Evolutionary conservation across 2,329 filamentous ascomycete species (phyloP).

Genomic region (Didymella sp.): DNA sequence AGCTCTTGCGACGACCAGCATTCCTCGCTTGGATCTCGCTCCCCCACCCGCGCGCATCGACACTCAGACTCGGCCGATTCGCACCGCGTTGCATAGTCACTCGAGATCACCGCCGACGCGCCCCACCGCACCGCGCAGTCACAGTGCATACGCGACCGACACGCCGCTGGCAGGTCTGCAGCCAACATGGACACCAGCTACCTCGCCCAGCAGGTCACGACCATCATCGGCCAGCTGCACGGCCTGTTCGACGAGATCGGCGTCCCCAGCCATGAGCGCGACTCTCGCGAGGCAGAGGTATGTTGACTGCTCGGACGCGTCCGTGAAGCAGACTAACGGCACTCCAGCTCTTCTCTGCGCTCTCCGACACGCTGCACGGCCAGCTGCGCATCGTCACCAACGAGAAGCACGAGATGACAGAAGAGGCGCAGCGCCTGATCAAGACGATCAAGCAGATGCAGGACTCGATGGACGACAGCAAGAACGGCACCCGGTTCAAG

Average conservation of each 20-base stretch:
- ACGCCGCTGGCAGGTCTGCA: slow-evolving; percentile 44
- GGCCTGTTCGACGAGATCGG: slow-evolving; percentile 97
- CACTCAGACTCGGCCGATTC: slow-evolving; percentile 10
- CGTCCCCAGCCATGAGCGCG: slow-evolving; percentile 90
- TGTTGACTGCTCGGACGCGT: neutral
- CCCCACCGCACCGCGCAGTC: slow-evolving; percentile 33
- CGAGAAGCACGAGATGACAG: slow-evolving; percentile 90
- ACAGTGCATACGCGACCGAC: slow-evolving; percentile 46
- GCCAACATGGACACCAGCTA: slow-evolving; percentile 84
- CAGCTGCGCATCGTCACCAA: slow-evolving; percentile 83
- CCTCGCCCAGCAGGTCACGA: slow-evolving; percentile 92
- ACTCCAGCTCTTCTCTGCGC: slow-evolving; percentile 80
- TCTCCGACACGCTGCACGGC: slow-evolving; percentile 90
- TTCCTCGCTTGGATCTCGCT: slow-evolving; percentile 12
- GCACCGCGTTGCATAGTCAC: slow-evolving; percentile 16
- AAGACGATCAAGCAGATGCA: slow-evolving; percentile 93
- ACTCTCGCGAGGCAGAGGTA: slow-evolving; percentile 88
- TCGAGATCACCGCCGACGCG: slow-evolving; percentile 33
- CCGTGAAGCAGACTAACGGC: slow-evolving; percentile 21
- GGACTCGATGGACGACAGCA: slow-evolving; percentile 79
- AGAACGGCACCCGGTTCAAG: slow-evolving; percentile 69
- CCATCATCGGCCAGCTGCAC: slow-evolving; percentile 90
- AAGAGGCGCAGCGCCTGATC: slow-evolving; percentile 86
- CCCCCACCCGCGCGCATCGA: slow-evolving; percentile 8
- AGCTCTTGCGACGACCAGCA: slow-evolving; percentile 17